These are phyloP conservation scores for Phycomyces nitens DNA, from an alignment of 192 early-diverging fungal genomes.

Conservation along the genomic window DNA sequence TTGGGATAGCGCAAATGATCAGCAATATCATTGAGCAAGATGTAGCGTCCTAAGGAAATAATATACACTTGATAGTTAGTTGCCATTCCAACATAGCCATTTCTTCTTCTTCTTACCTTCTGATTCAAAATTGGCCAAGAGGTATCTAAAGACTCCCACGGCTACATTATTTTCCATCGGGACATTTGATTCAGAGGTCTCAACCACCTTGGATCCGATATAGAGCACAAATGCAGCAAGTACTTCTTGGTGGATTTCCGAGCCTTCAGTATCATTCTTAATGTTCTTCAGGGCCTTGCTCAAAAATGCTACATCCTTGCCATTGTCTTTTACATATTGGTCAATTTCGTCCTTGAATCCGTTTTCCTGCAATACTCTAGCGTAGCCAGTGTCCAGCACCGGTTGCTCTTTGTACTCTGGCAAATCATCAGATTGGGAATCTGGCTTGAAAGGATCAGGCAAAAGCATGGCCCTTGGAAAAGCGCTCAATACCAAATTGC, in stretches of 20 bases:
- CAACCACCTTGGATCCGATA: slow-evolving; percentile 57
- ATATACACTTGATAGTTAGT: neutral
- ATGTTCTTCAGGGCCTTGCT: slow-evolving; percentile 52
- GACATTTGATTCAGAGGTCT: slow-evolving; percentile 56
- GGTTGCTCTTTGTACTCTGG: slow-evolving; percentile 85
- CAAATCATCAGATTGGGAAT: slow-evolving; percentile 84
- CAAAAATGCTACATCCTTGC: slow-evolving; percentile 51
- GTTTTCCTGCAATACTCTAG: slow-evolving; percentile 48
- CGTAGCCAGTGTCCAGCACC: slow-evolving; percentile 77
- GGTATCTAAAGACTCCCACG: slow-evolving; percentile 76
- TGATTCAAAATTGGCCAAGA: slow-evolving; percentile 42
- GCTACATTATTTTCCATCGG: slow-evolving; percentile 56
- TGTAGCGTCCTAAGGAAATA: slow-evolving; percentile 59
- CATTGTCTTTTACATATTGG: slow-evolving; percentile 51
- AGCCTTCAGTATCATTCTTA: slow-evolving; percentile 33
- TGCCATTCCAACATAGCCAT: too few species aligned
- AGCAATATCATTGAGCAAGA: slow-evolving; percentile 85
- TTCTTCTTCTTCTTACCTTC: neutral
- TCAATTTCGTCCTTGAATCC: slow-evolving; percentile 75
- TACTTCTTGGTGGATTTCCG: slow-evolving; percentile 56
- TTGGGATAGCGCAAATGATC: slow-evolving; percentile 97
- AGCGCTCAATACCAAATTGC: slow-evolving; percentile 95
- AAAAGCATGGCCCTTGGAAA: slow-evolving; percentile 93
- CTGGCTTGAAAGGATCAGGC: slow-evolving; percentile 93
- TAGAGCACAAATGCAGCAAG: slow-evolving; percentile 90